Evolutionary conservation across 345 rosid species (phyloP), one percentile per base, ranked within the genome.

Genomic region (Melaleuca quinquenervia): DNA sequence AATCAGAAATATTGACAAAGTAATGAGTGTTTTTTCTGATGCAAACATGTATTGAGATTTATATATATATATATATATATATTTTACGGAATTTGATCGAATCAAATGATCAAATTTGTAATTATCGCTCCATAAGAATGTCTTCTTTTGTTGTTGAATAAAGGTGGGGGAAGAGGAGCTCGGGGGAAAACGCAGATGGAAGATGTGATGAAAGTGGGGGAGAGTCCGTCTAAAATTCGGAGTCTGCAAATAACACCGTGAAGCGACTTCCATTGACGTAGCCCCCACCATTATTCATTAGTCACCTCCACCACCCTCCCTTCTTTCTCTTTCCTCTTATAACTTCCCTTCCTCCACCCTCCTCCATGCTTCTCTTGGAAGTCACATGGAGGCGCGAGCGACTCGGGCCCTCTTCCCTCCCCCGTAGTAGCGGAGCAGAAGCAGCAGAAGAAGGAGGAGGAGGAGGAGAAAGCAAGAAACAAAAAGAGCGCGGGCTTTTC

Each of bases 371-470:
- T 70, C 80, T 70, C 80, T 70, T 70, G 80, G 80, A 41, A 36
- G 80, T 70, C 80, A 70, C 80, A 70, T 70, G 80, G 80, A 70
- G 80, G 80, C 80, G 80, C 80, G 80, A 70, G 26, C 80, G 80
- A 70, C 48, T 41, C 80, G 80, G 80, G 80, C 80, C 80, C 80
- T 64, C 80, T 41, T 36, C 24, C 48, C 12, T 41, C 14, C 80
- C 80, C 36, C 48, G 80, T 70, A 70, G 80, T 48, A 7, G 5
- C 20, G 26, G 18, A 70, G 48, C 36, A 70, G 78, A 21, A 2
- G 48, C 16, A 70, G 20, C 22, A 70, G 21, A 12, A 9, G 16
- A 13, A 50, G 12, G 29, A 56, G 8, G 76, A 32, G 20, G 20
- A 20, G 24, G 2, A 58, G 32, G 18, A 5, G 12, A 32, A 27